Evolutionary conservation across 1,284 basidiomycete genomes (phyloP), one percentile per base, ranked within the genome.

Genomic region (Omphalotus olearius): DNA sequence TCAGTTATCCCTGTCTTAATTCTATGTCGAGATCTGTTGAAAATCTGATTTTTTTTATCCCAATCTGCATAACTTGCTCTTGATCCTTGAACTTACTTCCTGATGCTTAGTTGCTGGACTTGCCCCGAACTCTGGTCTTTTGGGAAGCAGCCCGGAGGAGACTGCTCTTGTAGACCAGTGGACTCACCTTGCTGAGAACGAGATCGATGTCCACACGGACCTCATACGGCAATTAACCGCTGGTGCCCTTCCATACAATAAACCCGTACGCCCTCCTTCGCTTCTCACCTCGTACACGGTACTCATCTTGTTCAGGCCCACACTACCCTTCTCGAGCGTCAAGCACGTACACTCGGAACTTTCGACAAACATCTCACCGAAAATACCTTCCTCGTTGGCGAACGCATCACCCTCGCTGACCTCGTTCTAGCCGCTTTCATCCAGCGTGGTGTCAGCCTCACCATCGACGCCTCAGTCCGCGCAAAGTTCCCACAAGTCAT

Each of bases 321-420:
- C 67, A 77, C 64, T 50, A 56, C 57, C 45, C 62, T 81, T 54
- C 62, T 71, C 23, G 83, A 88, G 48, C 76, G 75, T 45, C 73
- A 80, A 57, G 60, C 69, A 39, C 81, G 79, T 54, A 68, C 78
- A 23, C 74, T 92, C 47, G 73, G 71, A 50, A 82, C 80, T 59
- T 76, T 98, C 57, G 82, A 98, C 65, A 69, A 74, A 47, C 78
- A 90, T 73, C 83, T 98, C 64, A 69, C 79, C 53, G 77, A 81
- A 56, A 83, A 82, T 65, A 99, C 96, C 50, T 98, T 87, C 83
- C 80, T 98, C 62, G 93, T 94, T 52, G 88, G 87, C 63, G 92
- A 98, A 69, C 91, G 95, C 62, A 86, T 98, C 77, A 93, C 94
- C 55, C 79, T 96, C 49, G 96, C 94, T 59, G 96, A 99, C 66